phyloP scores from a whole-genome alignment of 768 basidiomycete genomes.

The Auricularia auricula-judae region DNA sequence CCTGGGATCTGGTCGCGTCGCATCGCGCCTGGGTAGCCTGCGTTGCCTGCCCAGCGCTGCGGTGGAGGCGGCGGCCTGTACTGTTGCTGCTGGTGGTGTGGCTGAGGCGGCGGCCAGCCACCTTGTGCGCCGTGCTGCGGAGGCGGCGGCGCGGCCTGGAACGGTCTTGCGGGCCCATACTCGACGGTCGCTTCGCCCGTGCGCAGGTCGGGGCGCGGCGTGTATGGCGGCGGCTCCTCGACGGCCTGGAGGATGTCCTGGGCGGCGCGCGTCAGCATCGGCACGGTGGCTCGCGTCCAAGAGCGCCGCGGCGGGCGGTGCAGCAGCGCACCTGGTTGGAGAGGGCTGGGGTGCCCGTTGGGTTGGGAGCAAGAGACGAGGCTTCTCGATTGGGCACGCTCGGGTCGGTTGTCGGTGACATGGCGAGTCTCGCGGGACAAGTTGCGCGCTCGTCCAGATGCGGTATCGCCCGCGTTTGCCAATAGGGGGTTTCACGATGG shows the following conservation, averaged over 20 bases:
- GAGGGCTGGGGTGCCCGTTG: background rate
- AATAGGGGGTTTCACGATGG: too few relatives aligned
- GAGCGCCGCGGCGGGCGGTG: background rate
- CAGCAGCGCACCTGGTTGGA: background rate
- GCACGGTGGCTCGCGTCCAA: background rate
- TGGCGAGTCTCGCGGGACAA: too few relatives aligned
- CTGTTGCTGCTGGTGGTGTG: background rate
- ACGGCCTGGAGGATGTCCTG: conserved; percentile 19
- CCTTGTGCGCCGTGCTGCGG: conserved; percentile 9
- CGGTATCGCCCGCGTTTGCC: too few relatives aligned
- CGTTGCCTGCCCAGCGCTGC: background rate
- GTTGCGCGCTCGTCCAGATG: too few relatives aligned
- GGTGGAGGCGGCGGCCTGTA: background rate
- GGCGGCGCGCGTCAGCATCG: background rate
- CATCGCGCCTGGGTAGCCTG: conserved; percentile 6
- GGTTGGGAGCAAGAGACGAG: background rate
- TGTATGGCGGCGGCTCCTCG: conserved; percentile 65
- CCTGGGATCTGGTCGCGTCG: background rate
- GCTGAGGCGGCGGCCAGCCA: background rate
- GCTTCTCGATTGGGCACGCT: background rate
- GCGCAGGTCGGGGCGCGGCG: conserved; percentile 36
- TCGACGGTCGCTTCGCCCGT: conserved; percentile 56
- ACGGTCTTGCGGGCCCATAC: conserved; percentile 51
- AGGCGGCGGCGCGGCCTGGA: conserved; percentile 28
- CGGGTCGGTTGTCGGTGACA: background rate